phyloP scores from a whole-genome alignment of 2,329 filamentous ascomycete genomes.

The Geosmithia putterillii region DNA sequence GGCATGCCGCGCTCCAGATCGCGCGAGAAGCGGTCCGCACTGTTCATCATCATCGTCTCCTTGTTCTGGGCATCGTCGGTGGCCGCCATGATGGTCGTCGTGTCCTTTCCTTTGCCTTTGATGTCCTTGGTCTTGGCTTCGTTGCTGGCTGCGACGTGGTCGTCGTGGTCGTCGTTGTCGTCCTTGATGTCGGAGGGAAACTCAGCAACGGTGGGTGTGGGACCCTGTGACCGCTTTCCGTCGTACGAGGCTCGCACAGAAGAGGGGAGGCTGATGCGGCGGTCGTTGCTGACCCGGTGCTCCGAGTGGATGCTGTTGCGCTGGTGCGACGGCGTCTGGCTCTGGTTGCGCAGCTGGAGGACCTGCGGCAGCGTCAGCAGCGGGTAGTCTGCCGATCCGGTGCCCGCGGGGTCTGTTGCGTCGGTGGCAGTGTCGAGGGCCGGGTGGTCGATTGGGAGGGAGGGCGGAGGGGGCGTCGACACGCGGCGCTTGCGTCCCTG shows the following conservation, averaged over 20 bases:
- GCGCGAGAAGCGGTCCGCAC: conserved; percentile 27
- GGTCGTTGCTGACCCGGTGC: conserved; percentile 28
- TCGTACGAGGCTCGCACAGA: conserved; percentile 43
- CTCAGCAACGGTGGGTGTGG: conserved; percentile 12
- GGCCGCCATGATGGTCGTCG: conserved; percentile 29
- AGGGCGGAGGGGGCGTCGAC: conserved; percentile 40
- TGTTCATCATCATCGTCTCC: too few relatives aligned
- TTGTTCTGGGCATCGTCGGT: conserved; percentile 16
- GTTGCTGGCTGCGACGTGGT: conserved; percentile 7
- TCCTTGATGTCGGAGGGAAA: conserved; percentile 1
- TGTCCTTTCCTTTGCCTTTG: conserved; percentile 36
- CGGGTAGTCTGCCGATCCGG: conserved; percentile 33
- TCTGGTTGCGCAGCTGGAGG: conserved; percentile 28
- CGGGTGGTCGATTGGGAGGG: conserved; percentile 35
- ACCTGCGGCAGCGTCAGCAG: conserved; percentile 39
- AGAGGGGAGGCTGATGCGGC: conserved; percentile 38
- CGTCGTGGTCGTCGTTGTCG: conserved; percentile 7
- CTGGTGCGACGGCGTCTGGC: conserved; percentile 15
- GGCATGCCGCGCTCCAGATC: conserved; percentile 45
- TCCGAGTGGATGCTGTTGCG: conserved; percentile 41
- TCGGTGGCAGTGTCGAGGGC: conserved; percentile 22
- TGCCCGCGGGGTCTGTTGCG: conserved; percentile 21
- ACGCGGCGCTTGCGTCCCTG: conserved; percentile 28
- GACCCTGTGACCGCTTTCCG: conserved; percentile 25
- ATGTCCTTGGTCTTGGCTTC: conserved; percentile 15